Evolutionary conservation across 1,284 basidiomycete species (phyloP), one percentile per base, ranked within the genome.

Genomic region (Macrocystidia cucumis): DNA sequence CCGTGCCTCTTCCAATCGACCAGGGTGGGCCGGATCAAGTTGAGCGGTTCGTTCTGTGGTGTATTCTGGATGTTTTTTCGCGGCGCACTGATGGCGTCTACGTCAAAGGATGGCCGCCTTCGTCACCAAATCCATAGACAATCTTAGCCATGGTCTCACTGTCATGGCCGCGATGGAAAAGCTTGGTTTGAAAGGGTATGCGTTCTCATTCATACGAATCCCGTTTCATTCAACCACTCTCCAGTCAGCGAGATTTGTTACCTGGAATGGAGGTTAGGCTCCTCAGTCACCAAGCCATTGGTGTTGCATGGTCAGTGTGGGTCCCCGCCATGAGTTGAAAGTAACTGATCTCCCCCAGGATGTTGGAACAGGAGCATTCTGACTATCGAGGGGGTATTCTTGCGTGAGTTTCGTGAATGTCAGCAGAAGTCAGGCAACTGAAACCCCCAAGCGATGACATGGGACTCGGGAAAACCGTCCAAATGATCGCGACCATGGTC

Each of bases 361-460:
- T 74, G 75, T 39, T 78, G 5, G 58, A 72, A 12, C 72, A 76
- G 51, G 78, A 81, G 47, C 55, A 57, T 8, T 57, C 65, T 20
- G 41, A 43, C 2, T 59, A 73, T 41, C 68, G 59, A 44, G 78
- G 79, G 42, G 89, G 89, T 24, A 89, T 91, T 44, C 63, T 91
- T 12, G 89, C 88, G 61, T 75, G 41, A 42, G 71, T 63, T 32
- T 23, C 9, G 5, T 16, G 12, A 13, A 30, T 16, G 12, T 30
- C 17, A 16, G 11, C 9, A 5, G 11, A 18, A n/a, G 5, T 3
- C 29, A 16, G n/a, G 19, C 29, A 18, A 30, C n/a, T n/a, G n/a
- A n/a, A n/a, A n/a, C n/a, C n/a, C n/a, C n/a, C 9, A 30, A 78
- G 74, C 9, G 91, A 96, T 55, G 91, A 96, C 52, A 93, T 96